Evolutionary conservation across 768 basidiomycete species (phyloP).

Genomic region (Pleurotus pulmonarius): DNA sequence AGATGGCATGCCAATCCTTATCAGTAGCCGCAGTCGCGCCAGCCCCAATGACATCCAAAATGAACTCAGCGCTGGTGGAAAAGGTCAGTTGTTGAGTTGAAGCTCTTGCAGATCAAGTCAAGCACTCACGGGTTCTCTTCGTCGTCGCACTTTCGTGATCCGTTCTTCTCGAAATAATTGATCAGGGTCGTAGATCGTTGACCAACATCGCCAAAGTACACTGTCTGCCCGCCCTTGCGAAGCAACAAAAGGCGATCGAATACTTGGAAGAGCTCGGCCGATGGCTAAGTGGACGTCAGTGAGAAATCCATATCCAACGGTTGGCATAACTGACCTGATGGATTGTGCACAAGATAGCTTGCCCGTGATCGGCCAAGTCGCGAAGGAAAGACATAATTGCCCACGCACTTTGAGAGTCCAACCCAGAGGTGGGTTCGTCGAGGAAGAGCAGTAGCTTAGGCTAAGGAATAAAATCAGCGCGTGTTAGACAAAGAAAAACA

Average conservation of each 20-base stretch:
- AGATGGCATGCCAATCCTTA: conserved; percentile 55
- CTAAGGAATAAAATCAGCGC: too few species aligned
- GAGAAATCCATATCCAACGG: too few species aligned
- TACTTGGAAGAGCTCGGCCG: conserved; percentile 76
- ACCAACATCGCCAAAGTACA: conserved; percentile 75
- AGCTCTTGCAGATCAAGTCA: too few species aligned
- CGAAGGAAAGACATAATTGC: conserved; percentile 74
- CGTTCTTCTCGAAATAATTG: conserved; percentile 72
- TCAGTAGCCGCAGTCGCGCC: conserved; percentile 54
- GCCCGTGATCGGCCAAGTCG: conserved; percentile 74
- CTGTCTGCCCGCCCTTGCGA: conserved; percentile 71
- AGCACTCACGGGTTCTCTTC: conserved; percentile 80
- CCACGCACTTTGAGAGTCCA: conserved; percentile 88
- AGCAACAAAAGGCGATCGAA: conserved; percentile 81
- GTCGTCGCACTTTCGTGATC: conserved; percentile 56
- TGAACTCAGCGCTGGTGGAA: conserved; percentile 47
- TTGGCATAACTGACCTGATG: conserved; percentile 27
- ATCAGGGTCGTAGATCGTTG: conserved; percentile 55
- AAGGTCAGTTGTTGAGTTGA: too few species aligned
- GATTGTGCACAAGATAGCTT: conserved; percentile 87
- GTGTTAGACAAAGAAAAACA: too few species aligned
- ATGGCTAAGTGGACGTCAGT: conserved; percentile 52
- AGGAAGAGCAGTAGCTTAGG: conserved; percentile 80
- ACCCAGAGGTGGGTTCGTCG: conserved; percentile 86
- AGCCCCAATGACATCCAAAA: conserved; percentile 72